phyloP scores from a whole-genome alignment of 1,139 yeast genomes.

The Torulaspora globosa region DNA sequence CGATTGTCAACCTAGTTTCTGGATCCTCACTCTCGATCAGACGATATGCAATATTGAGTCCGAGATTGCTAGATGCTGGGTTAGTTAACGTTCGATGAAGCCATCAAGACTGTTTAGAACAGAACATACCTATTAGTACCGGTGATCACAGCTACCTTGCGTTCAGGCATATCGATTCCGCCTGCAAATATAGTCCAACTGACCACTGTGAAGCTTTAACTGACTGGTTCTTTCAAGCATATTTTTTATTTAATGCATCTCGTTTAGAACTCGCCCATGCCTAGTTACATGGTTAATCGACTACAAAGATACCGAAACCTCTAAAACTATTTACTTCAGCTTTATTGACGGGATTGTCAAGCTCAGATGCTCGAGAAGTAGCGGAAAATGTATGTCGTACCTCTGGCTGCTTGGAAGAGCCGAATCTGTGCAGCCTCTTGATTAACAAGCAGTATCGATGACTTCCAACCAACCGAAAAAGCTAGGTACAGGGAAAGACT shows the following conservation, averaged over 20 bases:
- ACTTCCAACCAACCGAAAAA: not conserved
- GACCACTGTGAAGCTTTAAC: not conserved
- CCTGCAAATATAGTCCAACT: not conserved
- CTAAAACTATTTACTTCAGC: not conserved
- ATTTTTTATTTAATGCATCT: not conserved
- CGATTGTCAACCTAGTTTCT: slow-evolving; percentile 59
- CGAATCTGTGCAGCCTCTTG: not conserved
- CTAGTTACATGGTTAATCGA: not conserved
- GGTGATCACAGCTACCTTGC: slow-evolving; percentile 51
- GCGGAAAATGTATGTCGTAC: not conserved
- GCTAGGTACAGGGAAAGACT: slow-evolving; percentile 17
- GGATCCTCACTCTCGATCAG: slow-evolving; percentile 57
- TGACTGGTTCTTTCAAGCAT: not conserved
- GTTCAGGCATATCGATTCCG: slow-evolving; percentile 1
- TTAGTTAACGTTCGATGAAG: not conserved
- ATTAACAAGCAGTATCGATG: not conserved
- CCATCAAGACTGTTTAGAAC: not conserved
- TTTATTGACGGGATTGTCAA: not conserved
- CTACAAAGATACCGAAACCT: not conserved
- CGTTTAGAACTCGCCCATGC: not conserved
- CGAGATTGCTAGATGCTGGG: slow-evolving; percentile 56
- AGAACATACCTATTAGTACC: slow-evolving; percentile 52
- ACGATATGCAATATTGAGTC: slow-evolving; percentile 78
- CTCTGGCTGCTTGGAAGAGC: not conserved
- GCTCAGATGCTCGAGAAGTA: not conserved